A percentile compares a stretch with the other conserved stretches of the same genome.
Conservation (phyloP, 2,329 filamentous ascomycete genomes). For the Xylaria sp. region DNA sequence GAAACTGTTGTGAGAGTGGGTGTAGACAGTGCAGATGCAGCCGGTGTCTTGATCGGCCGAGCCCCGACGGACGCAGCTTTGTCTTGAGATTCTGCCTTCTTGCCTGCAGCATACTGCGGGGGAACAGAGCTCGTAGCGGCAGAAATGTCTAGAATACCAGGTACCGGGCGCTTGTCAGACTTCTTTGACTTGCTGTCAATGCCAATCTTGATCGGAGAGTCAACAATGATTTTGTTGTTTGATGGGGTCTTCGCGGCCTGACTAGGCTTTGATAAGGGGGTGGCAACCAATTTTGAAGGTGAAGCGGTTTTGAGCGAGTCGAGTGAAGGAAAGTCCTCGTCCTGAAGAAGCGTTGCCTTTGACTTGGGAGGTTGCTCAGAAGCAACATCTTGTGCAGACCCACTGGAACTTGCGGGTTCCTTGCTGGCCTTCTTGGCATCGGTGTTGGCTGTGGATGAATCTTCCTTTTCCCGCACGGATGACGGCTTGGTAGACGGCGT, state of each 20-base stretch:
- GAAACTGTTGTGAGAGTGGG: conserved; percentile 42
- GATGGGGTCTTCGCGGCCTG: conserved; percentile 29
- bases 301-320: conserved; percentile 41
- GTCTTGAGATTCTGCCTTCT: conserved; percentile 30
- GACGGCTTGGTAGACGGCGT: conserved; percentile 29
- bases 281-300: conserved; percentile 31
- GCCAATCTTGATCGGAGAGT: conserved; percentile 20
- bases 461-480: conserved; percentile 20
- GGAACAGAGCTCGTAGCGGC: conserved; percentile 35
- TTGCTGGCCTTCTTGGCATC: conserved; percentile 43
- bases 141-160: conserved; percentile 45
- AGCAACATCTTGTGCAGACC: conserved; percentile 43
- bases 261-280: conserved; percentile 30
- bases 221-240: conserved; percentile 28
- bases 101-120: conserved; percentile 1
- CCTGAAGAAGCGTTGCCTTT: conserved; percentile 42
- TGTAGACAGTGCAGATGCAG: conserved; percentile 45
- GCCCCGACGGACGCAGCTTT: conserved; percentile 20
- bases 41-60: conserved; percentile 34
- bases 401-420: conserved; percentile 41
- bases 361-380: conserved; percentile 37
- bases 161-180: conserved; percentile 34
- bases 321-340: conserved; percentile 60
- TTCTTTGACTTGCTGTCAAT: conserved; percentile 24
- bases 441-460: conserved; percentile 13